These are phyloP conservation scores for Fusarium sp. DNA, from an alignment of 2,329 filamentous ascomycete species.

Conservation along the genomic window DNA sequence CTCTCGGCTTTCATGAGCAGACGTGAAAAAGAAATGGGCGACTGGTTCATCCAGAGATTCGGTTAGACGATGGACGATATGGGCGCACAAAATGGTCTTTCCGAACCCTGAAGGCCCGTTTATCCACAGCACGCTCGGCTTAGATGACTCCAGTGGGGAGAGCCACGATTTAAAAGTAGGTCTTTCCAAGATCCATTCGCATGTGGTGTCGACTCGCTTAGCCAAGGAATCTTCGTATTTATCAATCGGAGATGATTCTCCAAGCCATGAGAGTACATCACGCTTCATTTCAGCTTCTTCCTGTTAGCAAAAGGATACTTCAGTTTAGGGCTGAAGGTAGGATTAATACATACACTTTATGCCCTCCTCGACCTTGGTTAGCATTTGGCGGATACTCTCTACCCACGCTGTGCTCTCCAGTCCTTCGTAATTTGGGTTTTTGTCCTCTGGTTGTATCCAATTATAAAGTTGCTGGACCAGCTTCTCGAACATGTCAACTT, in stretches of 20 bases:
- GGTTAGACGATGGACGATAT: conserved; percentile 40
- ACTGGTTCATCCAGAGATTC: neutral
- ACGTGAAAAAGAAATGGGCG: conserved; percentile 50
- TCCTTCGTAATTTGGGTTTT: rapidly evolving
- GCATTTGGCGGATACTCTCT: neutral
- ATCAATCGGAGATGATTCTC: rapidly evolving
- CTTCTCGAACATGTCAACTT: neutral
- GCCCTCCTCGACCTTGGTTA: neutral
- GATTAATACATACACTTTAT: too few relatives aligned
- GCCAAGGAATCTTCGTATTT: neutral
- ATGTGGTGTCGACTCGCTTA: neutral
- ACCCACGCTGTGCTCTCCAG: neutral
- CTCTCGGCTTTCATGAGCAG: conserved; percentile 36
- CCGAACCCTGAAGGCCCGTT: conserved; percentile 41
- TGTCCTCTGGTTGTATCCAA: rapidly evolving
- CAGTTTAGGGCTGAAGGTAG: too few relatives aligned
- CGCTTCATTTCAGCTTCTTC: rapidly evolving
- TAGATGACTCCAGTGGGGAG: rapidly evolving
- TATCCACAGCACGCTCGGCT: neutral
- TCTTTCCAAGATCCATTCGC: neutral
- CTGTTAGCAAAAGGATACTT: too few relatives aligned
- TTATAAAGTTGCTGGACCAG: neutral
- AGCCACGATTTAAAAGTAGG: neutral
- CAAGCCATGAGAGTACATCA: rapidly evolving
- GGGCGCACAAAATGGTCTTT: conserved; percentile 49